Percentiles rank a stretch among this genome's conserved stretches.
phyloP scores from a whole-genome alignment of 306 rosid genomes.

The Trifolium repens region DNA sequence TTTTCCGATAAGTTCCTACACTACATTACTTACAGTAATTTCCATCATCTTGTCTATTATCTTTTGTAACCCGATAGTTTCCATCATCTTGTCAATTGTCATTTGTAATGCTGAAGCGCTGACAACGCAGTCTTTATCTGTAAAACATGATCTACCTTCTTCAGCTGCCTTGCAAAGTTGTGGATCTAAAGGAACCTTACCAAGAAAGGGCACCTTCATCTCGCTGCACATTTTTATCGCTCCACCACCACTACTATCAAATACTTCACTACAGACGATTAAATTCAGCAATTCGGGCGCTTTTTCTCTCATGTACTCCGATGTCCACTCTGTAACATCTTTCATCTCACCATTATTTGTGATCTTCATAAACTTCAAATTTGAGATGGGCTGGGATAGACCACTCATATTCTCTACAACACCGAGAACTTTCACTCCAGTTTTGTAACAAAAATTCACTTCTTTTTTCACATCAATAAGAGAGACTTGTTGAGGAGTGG shows the following conservation, averaged over 20 bases:
- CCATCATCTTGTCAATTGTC: constrained; percentile 66
- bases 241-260: constrained; percentile 87
- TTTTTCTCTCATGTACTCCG: constrained; percentile 63
- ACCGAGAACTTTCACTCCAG: constrained; percentile 80
- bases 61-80: constrained; percentile 57
- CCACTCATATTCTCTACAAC: constrained; percentile 97
- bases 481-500: constrained; percentile 95
- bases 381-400: constrained; percentile 65
- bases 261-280: constrained; percentile 75
- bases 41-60: constrained; percentile 70
- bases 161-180: constrained; percentile 93
- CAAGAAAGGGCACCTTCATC: constrained; percentile 86
- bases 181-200: constrained; percentile 92
- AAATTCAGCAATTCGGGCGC: constrained; percentile 67
- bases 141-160: constrained; percentile 88
- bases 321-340: constrained; percentile 76
- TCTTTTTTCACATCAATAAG: constrained; percentile 89
- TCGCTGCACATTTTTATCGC: constrained; percentile 79
- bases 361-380: constrained; percentile 63
- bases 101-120: constrained; percentile 83
- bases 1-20: too few species aligned
- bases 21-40: constrained; percentile 40
- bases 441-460: constrained; percentile 84
- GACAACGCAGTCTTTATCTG: constrained; percentile 57
- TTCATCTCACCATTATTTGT: constrained; percentile 65